Percentiles rank a stretch among this genome's conserved stretches.
Evolutionary conservation across 2,329 filamentous ascomycete species (phyloP).

Genomic region (Exophiala sp.): DNA sequence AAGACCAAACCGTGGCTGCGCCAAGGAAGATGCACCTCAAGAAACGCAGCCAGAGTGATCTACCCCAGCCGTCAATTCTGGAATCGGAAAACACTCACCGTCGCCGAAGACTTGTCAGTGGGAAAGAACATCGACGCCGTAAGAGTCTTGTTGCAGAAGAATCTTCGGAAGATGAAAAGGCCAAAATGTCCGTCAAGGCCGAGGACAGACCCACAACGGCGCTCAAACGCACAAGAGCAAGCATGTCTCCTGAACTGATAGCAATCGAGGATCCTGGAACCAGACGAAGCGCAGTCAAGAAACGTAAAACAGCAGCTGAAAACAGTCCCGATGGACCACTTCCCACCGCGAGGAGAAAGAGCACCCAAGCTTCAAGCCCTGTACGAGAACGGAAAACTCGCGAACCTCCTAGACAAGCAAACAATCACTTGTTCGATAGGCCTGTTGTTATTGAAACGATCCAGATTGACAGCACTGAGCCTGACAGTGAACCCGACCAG

Average conservation of each 20-base stretch:
- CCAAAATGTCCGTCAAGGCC: constrained; percentile 13
- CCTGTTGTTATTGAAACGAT: not conserved
- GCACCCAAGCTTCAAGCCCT: constrained; percentile 2
- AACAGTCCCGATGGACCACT: constrained; percentile 34
- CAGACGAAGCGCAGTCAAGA: constrained; percentile 35
- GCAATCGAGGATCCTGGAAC: constrained; percentile 9
- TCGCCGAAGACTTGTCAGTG: constrained; percentile 28
- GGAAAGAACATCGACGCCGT: constrained; percentile 28
- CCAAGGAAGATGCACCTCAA: constrained; percentile 21
- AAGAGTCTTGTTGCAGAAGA: constrained; percentile 31
- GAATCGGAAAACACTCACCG: constrained; percentile 24
- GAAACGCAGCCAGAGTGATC: constrained; percentile 28
- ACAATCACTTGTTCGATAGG: not conserved
- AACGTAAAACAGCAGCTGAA: constrained; percentile 41
- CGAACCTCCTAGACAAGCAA: not conserved
- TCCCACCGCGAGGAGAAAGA: constrained; percentile 20
- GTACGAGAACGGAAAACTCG: constrained; percentile 6
- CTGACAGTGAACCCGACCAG: no score
- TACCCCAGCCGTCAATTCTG: constrained; percentile 18
- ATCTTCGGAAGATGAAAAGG: constrained; percentile 24
- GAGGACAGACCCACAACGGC: constrained; percentile 15
- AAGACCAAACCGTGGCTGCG: constrained; percentile 22
- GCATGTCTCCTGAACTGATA: constrained; percentile 36
- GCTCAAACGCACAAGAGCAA: constrained; percentile 40
- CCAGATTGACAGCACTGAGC: no score